Evolutionary conservation across 345 rosid genomes (phyloP).

Genomic region (thale cress (Arabidopsis thaliana)): DNA sequence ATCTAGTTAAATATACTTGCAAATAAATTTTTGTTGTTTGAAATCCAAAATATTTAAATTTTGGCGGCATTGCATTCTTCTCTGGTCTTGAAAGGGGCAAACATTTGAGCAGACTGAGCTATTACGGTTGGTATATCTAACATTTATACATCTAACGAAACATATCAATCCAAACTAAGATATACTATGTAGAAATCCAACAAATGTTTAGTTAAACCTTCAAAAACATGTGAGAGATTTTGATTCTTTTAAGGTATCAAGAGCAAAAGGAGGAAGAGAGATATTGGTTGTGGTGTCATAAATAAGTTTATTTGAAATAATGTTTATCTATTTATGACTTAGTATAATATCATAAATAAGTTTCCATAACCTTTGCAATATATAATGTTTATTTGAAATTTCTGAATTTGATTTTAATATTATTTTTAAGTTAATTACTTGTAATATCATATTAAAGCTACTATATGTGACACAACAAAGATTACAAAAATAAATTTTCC

Average conservation of each 20-base stretch:
- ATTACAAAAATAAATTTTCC: too few species aligned
- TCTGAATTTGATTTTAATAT: background rate
- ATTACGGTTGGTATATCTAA: background rate
- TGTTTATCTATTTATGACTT: background rate
- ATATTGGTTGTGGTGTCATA: background rate
- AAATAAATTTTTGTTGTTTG: too few species aligned
- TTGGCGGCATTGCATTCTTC: conserved; percentile 24
- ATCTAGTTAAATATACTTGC: too few species aligned
- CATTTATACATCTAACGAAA: background rate
- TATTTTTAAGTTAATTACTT: background rate
- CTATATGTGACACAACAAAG: too few species aligned
- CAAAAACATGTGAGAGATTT: background rate
- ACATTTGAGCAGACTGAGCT: background rate
- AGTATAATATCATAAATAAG: background rate
- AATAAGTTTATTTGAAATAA: too few species aligned
- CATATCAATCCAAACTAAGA: background rate
- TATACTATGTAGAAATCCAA: background rate
- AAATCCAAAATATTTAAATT: too few species aligned
- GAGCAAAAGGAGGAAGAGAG: background rate
- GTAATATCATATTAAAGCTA: background rate
- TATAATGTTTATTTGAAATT: background rate
- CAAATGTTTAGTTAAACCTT: background rate
- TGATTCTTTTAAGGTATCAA: background rate
- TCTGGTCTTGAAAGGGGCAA: background rate
- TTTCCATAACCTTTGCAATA: background rate